A percentile compares a stretch with the other conserved stretches of the same genome.
Evolutionary conservation across 1,139 yeast genomes (phyloP).

Genomic region (Blastobotrys serpentis): DNA sequence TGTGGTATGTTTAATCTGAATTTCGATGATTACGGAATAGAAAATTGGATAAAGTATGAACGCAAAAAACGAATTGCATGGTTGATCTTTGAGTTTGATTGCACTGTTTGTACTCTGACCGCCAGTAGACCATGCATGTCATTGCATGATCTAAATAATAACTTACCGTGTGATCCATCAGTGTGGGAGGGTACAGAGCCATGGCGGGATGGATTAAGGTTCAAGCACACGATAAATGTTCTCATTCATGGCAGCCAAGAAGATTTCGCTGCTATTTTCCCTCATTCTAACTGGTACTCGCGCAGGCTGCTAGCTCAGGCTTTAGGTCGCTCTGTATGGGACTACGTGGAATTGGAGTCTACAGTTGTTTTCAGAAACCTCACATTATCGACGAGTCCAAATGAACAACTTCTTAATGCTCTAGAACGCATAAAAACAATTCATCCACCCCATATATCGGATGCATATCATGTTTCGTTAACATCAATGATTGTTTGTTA

Average conservation of each 20-base stretch:
- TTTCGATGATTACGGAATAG: constrained; percentile 11
- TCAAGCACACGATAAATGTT: constrained; percentile 12
- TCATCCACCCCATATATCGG: constrained; percentile 10
- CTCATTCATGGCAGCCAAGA: constrained; percentile 12
- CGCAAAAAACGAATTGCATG: constrained; percentile 23
- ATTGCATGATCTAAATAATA: constrained; percentile 21
- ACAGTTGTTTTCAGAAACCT: constrained; percentile 16
- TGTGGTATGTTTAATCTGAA: constrained; percentile 23
- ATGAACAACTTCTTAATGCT: constrained; percentile 16
- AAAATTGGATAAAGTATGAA: constrained; percentile 19
- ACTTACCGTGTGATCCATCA: constrained; percentile 25
- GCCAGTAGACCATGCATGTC: constrained; percentile 24
- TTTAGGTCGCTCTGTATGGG: constrained; percentile 24
- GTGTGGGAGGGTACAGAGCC: constrained; percentile 22
- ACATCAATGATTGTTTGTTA: constrained; percentile 22
- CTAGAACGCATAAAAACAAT: constrained; percentile 17
- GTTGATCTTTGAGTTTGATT: constrained; percentile 26
- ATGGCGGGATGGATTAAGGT: constrained; percentile 18
- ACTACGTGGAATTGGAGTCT: constrained; percentile 24
- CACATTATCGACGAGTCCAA: constrained; percentile 16
- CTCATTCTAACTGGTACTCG: constrained; percentile 15
- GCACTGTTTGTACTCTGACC: constrained; percentile 23
- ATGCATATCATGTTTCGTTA: constrained; percentile 20
- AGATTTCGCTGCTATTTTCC: background rate
- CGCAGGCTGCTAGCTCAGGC: constrained; percentile 24